Percentiles rank a stretch among this genome's conserved stretches.
phyloP scores from a whole-genome alignment of 345 rosid species.

The Cardamine chenopodiifolia region DNA sequence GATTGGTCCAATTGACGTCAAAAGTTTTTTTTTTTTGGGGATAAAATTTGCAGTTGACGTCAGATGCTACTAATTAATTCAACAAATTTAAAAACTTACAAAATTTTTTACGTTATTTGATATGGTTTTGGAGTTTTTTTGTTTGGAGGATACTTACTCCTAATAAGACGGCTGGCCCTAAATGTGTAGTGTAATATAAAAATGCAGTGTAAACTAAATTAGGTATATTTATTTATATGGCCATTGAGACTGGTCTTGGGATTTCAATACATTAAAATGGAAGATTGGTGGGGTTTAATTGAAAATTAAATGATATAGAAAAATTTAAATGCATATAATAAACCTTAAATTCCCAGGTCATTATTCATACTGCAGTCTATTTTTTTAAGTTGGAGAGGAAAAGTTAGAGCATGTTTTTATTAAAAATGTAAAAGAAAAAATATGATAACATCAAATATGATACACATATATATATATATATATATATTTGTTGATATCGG shows the following conservation, averaged over 20 bases:
- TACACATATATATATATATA: too few relatives aligned
- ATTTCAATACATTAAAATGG: constrained; percentile 37
- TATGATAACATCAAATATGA: not conserved
- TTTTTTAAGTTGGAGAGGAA: not conserved
- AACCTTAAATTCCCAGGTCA: constrained; percentile 42
- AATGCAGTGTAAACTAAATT: not conserved
- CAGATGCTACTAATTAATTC: not conserved
- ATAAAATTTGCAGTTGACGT: not conserved
- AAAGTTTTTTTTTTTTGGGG: not conserved
- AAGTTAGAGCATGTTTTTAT: not conserved
- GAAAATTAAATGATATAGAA: constrained; percentile 10
- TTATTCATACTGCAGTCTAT: constrained; percentile 21
- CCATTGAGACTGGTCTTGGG: constrained; percentile 40
- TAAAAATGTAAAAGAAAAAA: not conserved
- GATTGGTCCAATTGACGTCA: constrained; percentile 27
- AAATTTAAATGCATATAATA: not conserved
- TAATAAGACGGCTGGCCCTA: constrained; percentile 34
- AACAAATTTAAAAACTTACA: not conserved
- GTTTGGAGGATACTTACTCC: constrained; percentile 14
- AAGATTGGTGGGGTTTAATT: constrained; percentile 37
- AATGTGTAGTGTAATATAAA: constrained; percentile 38
- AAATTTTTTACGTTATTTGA: not conserved
- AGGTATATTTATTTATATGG: constrained; percentile 31
- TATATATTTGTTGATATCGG: too few relatives aligned
- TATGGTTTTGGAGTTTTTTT: not conserved